A percentile compares a stretch with the other conserved stretches of the same genome.
Evolutionary conservation across 352 stramenopile genomes (phyloP).

Genomic region (Globisporangium viniferum): DNA sequence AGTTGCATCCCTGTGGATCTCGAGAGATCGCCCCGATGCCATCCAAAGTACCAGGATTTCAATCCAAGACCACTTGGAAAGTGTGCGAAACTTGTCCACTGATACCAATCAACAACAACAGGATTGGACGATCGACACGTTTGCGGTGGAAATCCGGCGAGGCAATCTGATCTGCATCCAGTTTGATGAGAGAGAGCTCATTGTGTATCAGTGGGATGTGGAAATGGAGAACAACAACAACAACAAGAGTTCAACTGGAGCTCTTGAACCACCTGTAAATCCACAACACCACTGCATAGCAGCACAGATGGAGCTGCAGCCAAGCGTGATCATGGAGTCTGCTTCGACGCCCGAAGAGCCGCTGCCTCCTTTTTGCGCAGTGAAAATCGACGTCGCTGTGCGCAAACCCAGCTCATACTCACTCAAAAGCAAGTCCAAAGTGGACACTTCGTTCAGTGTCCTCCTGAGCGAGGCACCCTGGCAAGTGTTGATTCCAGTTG

Average conservation of each 20-base stretch:
- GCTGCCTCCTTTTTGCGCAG: slow-evolving; percentile 12
- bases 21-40: slow-evolving; percentile 14
- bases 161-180: slow-evolving; percentile 9
- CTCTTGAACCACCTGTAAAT: not conserved
- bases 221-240: not conserved
- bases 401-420: slow-evolving; percentile 9
- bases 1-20: slow-evolving; percentile 17
- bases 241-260: not conserved
- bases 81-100: not conserved
- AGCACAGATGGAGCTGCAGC: not conserved
- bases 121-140: slow-evolving; percentile 7
- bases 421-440: slow-evolving; percentile 5
- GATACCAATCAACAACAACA: not conserved
- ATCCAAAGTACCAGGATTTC: not conserved
- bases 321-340: slow-evolving; percentile 9
- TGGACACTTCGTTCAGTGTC: slow-evolving; percentile 1
- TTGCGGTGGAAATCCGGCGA: slow-evolving; percentile 10
- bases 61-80: slow-evolving; percentile 5
- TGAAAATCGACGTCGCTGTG: slow-evolving; percentile 9
- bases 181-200: slow-evolving; percentile 1
- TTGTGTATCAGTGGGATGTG: slow-evolving; percentile 15
- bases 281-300: slow-evolving; percentile 8
- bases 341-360: slow-evolving; percentile 8
- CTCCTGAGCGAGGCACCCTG: slow-evolving; percentile 20
- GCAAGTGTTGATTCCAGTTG: slow-evolving; percentile 24